Evolutionary conservation across 208 protist species (phyloP), one percentile per base, ranked within the genome.

Genomic region (Acanthamoeba royreba): DNA sequence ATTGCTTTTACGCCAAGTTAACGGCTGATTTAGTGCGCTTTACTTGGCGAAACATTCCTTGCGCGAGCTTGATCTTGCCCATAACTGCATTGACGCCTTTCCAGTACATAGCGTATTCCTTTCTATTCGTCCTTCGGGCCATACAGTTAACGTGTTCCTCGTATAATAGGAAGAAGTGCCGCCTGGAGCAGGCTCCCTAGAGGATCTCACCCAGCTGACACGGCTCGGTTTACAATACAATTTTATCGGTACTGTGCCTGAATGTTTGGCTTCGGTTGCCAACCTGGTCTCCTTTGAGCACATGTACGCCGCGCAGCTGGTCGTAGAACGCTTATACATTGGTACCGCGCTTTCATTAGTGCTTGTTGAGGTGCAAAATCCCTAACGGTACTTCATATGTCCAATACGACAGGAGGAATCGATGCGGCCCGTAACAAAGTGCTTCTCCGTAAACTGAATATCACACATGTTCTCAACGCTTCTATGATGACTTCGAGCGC

Each of bases 31-130:
- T n/a, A 88, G 43, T 88, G 40, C 49, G 38, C 7, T 88, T 13
- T 40, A 88, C 17, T 38, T 88, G 45, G 43, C 49, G 17, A 1
- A 28, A 3, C 79, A 88, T 28, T 52, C 79, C 35, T 46, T 88
- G 22, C 79, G 79, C 15, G 79, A 88, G 49, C 33, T 88, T 17
- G 79, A 88, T 35, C 43, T 88, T n/a, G 43, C 79, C 17, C 43
- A 88, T 46, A 88, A 88, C 45, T 88, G 79, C 33, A 88, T 88
- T 19, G 79, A 88, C 49, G 79, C 79, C 31, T 88, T 88, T 55
- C 79, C 79, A 11, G 79, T 88, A 35, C 49, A 40, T 22, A 4
- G 53, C 19, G 22, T 61, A 61, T 61, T 61, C 53, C 53, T 25
- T 61, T 25, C 53, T 25, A 19, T 61, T 61, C 53, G n/a, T n/a